Evolutionary conservation across 163 green algal genomes (phyloP).

Genomic region (Scenedesmus sp.): DNA sequence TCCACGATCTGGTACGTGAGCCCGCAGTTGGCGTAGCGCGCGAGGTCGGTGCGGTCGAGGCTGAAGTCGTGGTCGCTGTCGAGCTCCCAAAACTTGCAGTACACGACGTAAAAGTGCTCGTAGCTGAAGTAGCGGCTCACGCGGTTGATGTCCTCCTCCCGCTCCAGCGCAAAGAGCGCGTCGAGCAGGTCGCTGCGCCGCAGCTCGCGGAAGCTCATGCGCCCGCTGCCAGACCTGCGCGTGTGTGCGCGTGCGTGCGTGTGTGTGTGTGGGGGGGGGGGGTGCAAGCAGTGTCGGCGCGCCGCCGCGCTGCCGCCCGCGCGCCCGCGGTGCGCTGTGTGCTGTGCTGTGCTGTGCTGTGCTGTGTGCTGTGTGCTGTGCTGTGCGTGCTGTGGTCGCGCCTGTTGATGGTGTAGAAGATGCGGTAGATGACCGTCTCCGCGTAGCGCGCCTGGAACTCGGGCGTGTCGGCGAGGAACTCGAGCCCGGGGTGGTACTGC

Average conservation of each 20-base stretch:
- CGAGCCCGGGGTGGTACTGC: constrained; percentile 93
- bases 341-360: too few species aligned
- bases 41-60: constrained; percentile 92
- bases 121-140: constrained; percentile 83
- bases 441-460: constrained; percentile 97
- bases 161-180: constrained; percentile 85
- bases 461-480: constrained; percentile 94
- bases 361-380: too few species aligned
- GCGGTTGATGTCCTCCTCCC: constrained; percentile 97
- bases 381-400: constrained; percentile 28
- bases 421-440: constrained; percentile 97
- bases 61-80: constrained; percentile 98
- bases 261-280: too few species aligned
- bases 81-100: constrained; percentile 99
- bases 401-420: constrained; percentile 92
- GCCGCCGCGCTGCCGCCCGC: too few species aligned
- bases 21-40: constrained; percentile 94
- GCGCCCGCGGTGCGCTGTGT: too few species aligned
- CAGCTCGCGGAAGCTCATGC: constrained; percentile 88
- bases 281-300: too few species aligned
- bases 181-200: constrained; percentile 84
- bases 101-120: constrained; percentile 99
- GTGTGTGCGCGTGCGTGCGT: background rate
- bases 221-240: constrained; percentile 70
- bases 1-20: constrained; percentile 97